Base-by-base conservation (phyloP, 257 asterid species). In the Fraxinus anomala region DNA sequence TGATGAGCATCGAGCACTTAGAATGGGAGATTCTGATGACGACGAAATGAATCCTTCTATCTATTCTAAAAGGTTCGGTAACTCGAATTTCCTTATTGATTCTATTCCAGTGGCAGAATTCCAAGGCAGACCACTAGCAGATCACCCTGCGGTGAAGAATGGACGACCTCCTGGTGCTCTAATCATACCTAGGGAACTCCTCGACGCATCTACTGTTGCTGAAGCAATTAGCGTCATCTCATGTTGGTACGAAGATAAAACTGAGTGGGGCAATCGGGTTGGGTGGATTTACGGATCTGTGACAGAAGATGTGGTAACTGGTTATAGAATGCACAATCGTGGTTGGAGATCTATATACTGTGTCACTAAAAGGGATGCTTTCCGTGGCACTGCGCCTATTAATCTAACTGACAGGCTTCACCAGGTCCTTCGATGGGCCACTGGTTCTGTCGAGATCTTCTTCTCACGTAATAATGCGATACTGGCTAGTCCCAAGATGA, bases 341-440 rank as follows among this genome's bases (percentile, higher is more conserved):
- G 79, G 79, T 66, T 75, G 79, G 79, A 63, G 79, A 75, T 75
- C 79, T 10, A 54, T 75, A 16, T 75, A 75, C 26, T 75, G 79
- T 63, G 79, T 75, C 6, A 75, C 79, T 17, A 75, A 61, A 75
- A 37, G 79, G 49, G 79, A 75, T 37, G 79, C 79, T 61, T 75
- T 75, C 14, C 72, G 79, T 12, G 79, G 79, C 34, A 75, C 79
- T 19, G 79, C 79, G 11, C 79, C 79, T 39, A 75, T 75, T 5
- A 75, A 75, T 75, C 44, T 75, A 49, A 75, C 79, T 9, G 79
- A 75, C 61, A 59, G 79, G 79, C 79, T 75, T 61, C 79, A 75
- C 72, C 79, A 75, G 44, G 79, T 75, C 56, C 79, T 75, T 36
- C 72, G 79, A 17, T 75, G 79, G 79, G 79, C 79, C 59, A 75